Evolutionary conservation across 805 yeast genomes (phyloP).

Genomic region (Dipodascus geniculatus): DNA sequence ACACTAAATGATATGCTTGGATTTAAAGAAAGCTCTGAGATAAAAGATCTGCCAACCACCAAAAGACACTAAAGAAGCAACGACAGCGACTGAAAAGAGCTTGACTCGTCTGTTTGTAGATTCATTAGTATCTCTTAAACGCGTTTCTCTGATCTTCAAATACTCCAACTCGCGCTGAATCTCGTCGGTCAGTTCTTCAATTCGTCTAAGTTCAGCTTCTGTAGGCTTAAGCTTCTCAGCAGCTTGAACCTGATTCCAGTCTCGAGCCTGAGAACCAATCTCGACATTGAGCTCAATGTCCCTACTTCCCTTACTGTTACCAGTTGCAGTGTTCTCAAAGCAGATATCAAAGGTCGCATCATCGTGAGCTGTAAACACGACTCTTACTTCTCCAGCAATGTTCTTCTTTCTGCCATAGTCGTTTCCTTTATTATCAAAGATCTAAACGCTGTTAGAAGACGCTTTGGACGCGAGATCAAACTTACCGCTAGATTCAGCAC

Average conservation of each 20-base stretch:
- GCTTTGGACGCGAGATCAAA: neutral
- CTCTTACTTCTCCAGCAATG: constrained; percentile 56
- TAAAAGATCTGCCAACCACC: constrained; percentile 92
- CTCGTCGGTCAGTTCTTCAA: constrained; percentile 80
- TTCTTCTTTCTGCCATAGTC: constrained; percentile 71
- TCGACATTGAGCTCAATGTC: constrained; percentile 85
- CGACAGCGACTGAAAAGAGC: constrained; percentile 64
- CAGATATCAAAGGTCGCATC: constrained; percentile 86
- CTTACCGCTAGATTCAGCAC: constrained; percentile 40
- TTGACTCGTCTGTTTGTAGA: constrained; percentile 88
- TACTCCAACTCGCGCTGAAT: constrained; percentile 69
- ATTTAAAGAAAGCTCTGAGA: constrained; percentile 76
- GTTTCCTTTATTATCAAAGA: constrained; percentile 66
- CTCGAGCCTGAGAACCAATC: constrained; percentile 94
- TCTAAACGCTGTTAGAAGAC: constrained; percentile 27
- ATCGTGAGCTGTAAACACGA: constrained; percentile 76
- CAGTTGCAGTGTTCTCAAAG: constrained; percentile 49
- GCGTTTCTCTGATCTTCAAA: constrained; percentile 77
- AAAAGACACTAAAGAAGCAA: constrained; percentile 57
- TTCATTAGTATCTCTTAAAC: constrained; percentile 93
- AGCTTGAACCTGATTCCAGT: constrained; percentile 92
- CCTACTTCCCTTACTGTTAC: constrained; percentile 33
- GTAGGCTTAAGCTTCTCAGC: constrained; percentile 86
- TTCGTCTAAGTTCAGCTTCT: constrained; percentile 78
- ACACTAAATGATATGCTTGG: constrained; percentile 32